A percentile compares a stretch with the other conserved stretches of the same genome.
These are phyloP conservation scores for Gloeopeniophorella convolvens DNA, from an alignment of 768 basidiomycete species.

Conservation along the genomic window DNA sequence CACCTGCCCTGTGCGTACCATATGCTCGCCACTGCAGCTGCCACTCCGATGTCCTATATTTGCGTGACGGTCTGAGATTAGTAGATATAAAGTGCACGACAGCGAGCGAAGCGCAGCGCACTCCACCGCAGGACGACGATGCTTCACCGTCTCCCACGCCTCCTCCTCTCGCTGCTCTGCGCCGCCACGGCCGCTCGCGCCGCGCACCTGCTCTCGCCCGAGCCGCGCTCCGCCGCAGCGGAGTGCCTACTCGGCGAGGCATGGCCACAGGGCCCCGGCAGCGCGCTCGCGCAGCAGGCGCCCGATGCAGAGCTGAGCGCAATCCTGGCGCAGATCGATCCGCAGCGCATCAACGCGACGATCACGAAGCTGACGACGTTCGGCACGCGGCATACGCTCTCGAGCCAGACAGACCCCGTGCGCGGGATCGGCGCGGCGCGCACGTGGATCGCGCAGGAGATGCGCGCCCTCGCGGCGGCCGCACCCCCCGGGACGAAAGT, in stretches of 20 bases:
- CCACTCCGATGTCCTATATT: not conserved
- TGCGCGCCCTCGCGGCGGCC: constrained; percentile 37
- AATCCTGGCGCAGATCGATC: constrained; percentile 43
- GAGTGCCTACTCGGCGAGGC: constrained; percentile 24
- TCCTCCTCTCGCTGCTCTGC: not conserved
- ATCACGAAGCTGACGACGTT: constrained; percentile 49
- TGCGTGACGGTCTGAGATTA: too few species aligned
- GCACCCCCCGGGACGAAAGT: constrained; percentile 32
- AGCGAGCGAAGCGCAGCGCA: not conserved
- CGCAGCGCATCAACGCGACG: constrained; percentile 38
- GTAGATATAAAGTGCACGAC: not conserved
- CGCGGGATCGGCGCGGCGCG: constrained; percentile 50
- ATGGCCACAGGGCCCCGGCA: constrained; percentile 50
- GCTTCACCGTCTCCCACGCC: not conserved
- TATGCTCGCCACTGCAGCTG: not conserved
- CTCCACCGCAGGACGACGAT: not conserved
- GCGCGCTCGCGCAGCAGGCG: constrained; percentile 34
- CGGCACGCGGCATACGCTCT: constrained; percentile 48
- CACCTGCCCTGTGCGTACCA: not conserved
- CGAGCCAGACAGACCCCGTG: constrained; percentile 44
- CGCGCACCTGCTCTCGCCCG: not conserved
- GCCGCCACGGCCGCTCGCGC: not conserved
- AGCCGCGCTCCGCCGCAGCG: constrained; percentile 7
- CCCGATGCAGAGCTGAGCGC: constrained; percentile 38
- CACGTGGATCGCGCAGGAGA: constrained; percentile 47